Conservation (phyloP, 148 eudicot genomes). For the Arctostaphylos glauca region DNA sequence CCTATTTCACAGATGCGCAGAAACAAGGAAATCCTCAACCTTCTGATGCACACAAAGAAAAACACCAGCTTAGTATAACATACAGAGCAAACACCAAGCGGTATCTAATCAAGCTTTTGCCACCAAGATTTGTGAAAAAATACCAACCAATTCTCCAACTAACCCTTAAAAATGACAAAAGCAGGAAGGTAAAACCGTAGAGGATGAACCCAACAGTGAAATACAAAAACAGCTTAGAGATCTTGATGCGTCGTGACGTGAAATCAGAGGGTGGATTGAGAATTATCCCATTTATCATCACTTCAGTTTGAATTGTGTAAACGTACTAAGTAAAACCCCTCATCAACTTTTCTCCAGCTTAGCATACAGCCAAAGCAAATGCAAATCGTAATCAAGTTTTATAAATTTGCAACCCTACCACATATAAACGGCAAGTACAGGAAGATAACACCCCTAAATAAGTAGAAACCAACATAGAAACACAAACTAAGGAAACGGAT, state of each 20-base stretch:
- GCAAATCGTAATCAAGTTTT: too few species aligned
- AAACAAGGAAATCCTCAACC: neutral
- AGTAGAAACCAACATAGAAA: neutral
- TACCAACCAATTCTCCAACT: neutral
- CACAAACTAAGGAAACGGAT: neutral
- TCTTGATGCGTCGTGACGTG: neutral
- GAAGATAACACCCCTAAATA: too few species aligned
- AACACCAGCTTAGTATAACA: neutral
- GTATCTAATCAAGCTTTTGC: neutral
- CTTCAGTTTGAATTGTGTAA: too few species aligned
- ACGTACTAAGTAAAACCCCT: neutral
- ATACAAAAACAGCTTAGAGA: neutral
- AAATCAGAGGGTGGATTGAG: neutral
- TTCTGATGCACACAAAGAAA: conserved; percentile 2
- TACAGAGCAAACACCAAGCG: neutral
- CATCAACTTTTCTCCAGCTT: neutral
- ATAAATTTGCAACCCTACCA: too few species aligned
- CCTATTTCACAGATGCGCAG: neutral
- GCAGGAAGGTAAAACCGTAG: neutral
- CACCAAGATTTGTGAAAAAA: neutral
- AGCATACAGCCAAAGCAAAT: neutral
- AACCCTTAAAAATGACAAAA: neutral
- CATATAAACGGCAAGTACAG: too few species aligned
- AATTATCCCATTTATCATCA: neutral
- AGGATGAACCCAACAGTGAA: neutral